Evolutionary conservation across 306 rosid genomes (phyloP).

Genomic region (Fagus sylvatica): DNA sequence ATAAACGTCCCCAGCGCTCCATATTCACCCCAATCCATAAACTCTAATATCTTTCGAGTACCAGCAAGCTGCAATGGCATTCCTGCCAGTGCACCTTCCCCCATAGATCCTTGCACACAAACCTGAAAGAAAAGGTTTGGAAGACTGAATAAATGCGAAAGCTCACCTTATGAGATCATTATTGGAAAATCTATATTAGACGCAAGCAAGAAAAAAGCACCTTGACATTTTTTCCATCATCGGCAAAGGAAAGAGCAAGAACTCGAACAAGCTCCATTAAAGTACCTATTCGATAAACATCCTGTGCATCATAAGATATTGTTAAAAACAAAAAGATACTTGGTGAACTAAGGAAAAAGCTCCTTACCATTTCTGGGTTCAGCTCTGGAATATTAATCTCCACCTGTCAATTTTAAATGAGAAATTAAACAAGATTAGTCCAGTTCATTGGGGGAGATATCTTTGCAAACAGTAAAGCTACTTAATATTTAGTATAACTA

Average conservation of each 20-base stretch:
- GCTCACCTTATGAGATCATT: not conserved
- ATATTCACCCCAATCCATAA: conserved; percentile 98
- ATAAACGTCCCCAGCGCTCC: conserved; percentile 85
- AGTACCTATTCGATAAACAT: conserved; percentile 96
- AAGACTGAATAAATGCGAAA: conserved; percentile 20
- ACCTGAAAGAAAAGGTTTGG: conserved; percentile 52
- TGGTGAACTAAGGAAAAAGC: conserved; percentile 8
- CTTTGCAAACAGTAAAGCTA: conserved; percentile 5
- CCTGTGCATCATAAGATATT: conserved; percentile 56
- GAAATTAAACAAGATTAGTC: conserved; percentile 33
- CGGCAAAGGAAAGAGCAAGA: conserved; percentile 92
- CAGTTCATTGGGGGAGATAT: not conserved
- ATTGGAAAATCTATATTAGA: conserved; percentile 6
- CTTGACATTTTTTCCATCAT: conserved; percentile 92
- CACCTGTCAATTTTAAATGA: conserved; percentile 59
- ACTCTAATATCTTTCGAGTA: conserved; percentile 77
- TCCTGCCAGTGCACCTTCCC: conserved; percentile 95
- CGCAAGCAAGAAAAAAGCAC: conserved; percentile 40
- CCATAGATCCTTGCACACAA: conserved; percentile 99
- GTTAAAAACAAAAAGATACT: conserved; percentile 35
- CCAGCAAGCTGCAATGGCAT: conserved; percentile 99
- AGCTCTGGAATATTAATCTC: conserved; percentile 93
- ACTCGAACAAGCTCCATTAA: conserved; percentile 82
- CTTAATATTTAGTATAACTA: not conserved
- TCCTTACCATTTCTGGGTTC: conserved; percentile 88